A percentile compares a stretch with the other conserved stretches of the same genome.
Conservation (phyloP, 2,329 filamentous ascomycete species). For the Aspergillus flavus region DNA sequence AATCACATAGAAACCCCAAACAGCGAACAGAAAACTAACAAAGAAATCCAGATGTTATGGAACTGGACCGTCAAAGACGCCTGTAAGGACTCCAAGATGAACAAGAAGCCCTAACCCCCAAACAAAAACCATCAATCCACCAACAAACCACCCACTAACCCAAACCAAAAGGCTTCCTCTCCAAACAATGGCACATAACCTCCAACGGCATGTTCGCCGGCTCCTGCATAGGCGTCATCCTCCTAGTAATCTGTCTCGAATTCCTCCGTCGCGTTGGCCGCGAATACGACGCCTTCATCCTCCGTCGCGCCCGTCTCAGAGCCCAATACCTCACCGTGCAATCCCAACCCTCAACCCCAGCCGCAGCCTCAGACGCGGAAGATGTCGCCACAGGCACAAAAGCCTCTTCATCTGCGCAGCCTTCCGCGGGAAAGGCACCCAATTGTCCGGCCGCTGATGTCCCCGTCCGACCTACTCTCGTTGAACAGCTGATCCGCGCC, state of each 20-base stretch:
- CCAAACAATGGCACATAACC: constrained; percentile 69
- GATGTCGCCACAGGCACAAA: neutral
- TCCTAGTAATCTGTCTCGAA: constrained; percentile 74
- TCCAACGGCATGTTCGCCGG: constrained; percentile 74
- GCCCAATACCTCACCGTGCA: constrained; percentile 21
- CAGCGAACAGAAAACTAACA: neutral
- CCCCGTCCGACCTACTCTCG: constrained; percentile 58
- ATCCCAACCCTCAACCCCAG: neutral
- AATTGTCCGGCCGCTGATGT: neutral
- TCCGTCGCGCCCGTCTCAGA: constrained; percentile 52
- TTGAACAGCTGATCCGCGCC: constrained; percentile 69
- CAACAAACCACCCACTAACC: neutral
- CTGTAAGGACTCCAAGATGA: constrained; percentile 14
- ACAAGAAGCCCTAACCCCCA: neutral
- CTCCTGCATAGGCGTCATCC: constrained; percentile 74
- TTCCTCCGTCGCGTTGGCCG: constrained; percentile 69
- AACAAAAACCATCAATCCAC: neutral
- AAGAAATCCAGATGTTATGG: constrained; percentile 30
- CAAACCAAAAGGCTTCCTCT: constrained; percentile 61
- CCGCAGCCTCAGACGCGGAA: constrained; percentile 1
- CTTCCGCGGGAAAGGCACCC: neutral
- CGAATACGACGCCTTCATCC: constrained; percentile 71
- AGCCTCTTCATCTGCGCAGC: neutral
- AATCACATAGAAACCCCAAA: no score
- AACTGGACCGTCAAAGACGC: constrained; percentile 34